Evolutionary conservation across 2,329 filamentous ascomycete genomes (phyloP).

Genomic region (Volutella citrinella): DNA sequence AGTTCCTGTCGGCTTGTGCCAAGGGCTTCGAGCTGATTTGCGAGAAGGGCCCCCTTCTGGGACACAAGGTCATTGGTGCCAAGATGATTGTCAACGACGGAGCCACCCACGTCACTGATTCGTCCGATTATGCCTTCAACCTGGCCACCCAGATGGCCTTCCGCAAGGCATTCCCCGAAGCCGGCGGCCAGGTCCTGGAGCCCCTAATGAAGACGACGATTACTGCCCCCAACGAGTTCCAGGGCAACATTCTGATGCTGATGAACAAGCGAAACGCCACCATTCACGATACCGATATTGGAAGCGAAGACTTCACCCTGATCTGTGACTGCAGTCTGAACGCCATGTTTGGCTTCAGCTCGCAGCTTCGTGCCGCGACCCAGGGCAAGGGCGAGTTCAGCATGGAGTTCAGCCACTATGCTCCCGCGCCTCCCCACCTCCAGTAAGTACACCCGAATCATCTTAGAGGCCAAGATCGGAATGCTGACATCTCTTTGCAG

Average conservation of each 20-base stretch:
- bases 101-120: conserved; percentile 96
- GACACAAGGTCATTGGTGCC: conserved; percentile 87
- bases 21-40: conserved; percentile 89
- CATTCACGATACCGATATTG: conserved; percentile 94
- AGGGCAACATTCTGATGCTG: conserved; percentile 90
- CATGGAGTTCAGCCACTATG: conserved; percentile 99
- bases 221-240: conserved; percentile 94
- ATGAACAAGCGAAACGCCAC: conserved; percentile 96
- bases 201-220: conserved; percentile 98
- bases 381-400: conserved; percentile 98
- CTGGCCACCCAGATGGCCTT: conserved; percentile 94
- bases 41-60: conserved; percentile 83
- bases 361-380: conserved; percentile 84
- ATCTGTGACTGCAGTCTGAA: conserved; percentile 91
- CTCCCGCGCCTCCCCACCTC: conserved; percentile 78
- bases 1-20: conserved; percentile 89
- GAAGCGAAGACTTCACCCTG: conserved; percentile 89
- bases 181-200: conserved; percentile 81
- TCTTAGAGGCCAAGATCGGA: neutral
- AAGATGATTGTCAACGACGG: conserved; percentile 94
- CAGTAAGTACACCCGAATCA: conserved; percentile 60
- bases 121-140: conserved; percentile 94
- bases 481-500: conserved; percentile 30
- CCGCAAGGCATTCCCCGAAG: conserved; percentile 84
- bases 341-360: conserved; percentile 96